Percentiles rank a stretch among this genome's conserved stretches.
These are phyloP conservation scores for Neurospora discreta DNA, from an alignment of 495 filamentous ascomycete species.

Conservation along the genomic window DNA sequence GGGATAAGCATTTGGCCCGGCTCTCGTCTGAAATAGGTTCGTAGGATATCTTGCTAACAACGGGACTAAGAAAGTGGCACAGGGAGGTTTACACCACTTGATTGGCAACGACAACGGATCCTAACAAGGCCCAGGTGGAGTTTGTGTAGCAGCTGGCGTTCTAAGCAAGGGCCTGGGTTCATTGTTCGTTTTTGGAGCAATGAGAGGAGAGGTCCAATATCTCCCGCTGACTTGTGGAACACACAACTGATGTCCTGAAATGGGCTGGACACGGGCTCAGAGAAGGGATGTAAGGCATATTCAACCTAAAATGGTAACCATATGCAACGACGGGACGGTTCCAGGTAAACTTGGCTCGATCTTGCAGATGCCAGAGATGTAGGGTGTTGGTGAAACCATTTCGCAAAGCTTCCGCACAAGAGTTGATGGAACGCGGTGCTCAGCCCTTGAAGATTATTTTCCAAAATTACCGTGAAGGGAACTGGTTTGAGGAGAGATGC, in stretches of 20 bases:
- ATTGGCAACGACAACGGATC: neutral
- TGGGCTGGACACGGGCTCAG: neutral
- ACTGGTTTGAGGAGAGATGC: neutral
- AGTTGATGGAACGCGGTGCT: neutral
- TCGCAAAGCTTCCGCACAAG: neutral
- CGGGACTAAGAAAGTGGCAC: neutral
- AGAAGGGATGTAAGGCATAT: neutral
- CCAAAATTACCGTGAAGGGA: neutral
- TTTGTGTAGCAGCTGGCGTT: neutral
- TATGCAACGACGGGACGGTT: neutral
- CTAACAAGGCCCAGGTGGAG: neutral
- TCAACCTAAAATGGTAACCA: neutral
- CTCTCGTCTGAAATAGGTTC: neutral
- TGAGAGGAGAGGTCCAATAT: neutral
- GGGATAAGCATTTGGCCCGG: too few species aligned
- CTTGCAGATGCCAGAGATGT: neutral
- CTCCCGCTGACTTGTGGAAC: neutral
- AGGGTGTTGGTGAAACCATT: neutral
- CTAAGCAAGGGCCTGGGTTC: neutral
- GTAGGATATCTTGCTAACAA: neutral
- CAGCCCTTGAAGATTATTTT: neutral
- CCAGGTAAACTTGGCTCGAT: neutral
- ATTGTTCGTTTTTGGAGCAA: neutral
- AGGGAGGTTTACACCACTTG: too few species aligned
- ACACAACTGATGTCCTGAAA: neutral